Base-by-base conservation (phyloP, 2,329 filamentous ascomycete species). In the Aspergillus phoenicis region DNA sequence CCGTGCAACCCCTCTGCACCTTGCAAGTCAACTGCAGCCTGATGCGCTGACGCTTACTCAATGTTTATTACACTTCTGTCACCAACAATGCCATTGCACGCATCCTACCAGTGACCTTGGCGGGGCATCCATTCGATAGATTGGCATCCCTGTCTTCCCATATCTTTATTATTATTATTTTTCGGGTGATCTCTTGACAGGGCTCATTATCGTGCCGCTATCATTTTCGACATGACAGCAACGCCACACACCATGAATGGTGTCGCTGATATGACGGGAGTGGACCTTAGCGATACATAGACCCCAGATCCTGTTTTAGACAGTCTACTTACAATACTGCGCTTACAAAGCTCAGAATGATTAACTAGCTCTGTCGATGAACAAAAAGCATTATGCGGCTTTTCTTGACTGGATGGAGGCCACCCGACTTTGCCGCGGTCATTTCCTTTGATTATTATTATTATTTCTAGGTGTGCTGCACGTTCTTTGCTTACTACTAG, bases 391-490 rank as follows among this genome's bases (percentile, higher is more conserved):
- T 30, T 36, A 36, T 56, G 53, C 53, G 43, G 24, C 39, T 28
- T 56, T 45, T 24, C 39, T 45, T 47, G 24, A 45, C 39, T 51
- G 54, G 36, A 56, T 52, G 45, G 43, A 54, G 33, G 45, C 33
- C 36, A 57, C 36, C 61, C 61, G 61, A 62, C 47, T 45, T 62
- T 62, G 49, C 61, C 61, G 61, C 61, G 53, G 43, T 58, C 49
- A 51, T 57, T 36, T 36, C 13, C 33, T 36, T 13, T 20, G 20
- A 20, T 36, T 36, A 5, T 13, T 4, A 36, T 36, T 15, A 36
- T 36, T 36, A 36, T 53, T 58, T 28, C 6, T 17, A 17, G n/a
- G n/a, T 15, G 26, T 30, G n/a, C 10, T 20, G 47, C 26, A 51
- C 47, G 8, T 51, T 26, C 15, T 33, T 20, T 51, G 47, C 47